Conservation (phyloP, 169 alveolate genomes). For the Blepharisma undulans region DNA sequence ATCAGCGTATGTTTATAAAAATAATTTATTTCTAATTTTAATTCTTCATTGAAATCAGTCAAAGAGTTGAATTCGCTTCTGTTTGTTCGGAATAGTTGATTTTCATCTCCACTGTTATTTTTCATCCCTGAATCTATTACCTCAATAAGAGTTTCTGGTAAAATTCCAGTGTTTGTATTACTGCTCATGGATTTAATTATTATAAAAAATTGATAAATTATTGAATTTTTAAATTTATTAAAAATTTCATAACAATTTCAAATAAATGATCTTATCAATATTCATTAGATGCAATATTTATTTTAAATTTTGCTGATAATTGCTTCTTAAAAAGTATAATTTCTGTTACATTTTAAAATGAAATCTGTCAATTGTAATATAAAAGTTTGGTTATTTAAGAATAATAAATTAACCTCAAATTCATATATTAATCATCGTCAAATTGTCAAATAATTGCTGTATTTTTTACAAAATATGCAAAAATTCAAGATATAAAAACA, state of each 20-base stretch:
- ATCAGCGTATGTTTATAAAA: neutral
- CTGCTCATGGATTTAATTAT: neutral
- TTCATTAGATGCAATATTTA: neutral
- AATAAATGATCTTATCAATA: no score
- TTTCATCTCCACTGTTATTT: neutral
- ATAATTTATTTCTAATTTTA: neutral
- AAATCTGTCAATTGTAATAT: no score
- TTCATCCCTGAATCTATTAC: neutral
- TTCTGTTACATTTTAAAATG: neutral
- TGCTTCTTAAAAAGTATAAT: neutral
- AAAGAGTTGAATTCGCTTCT: neutral
- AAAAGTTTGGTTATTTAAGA: no score
- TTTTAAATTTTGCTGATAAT: neutral
- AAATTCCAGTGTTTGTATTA: neutral
- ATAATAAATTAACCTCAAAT: no score
- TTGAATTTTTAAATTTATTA: neutral
- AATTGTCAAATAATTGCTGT: no score
- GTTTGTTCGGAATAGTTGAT: neutral
- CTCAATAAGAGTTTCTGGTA: neutral
- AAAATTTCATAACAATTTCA: no score
- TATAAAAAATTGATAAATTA: no score
- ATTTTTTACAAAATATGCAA: no score
- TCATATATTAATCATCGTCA: no score
- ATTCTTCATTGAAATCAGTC: neutral
- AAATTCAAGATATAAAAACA: no score